Percentiles rank a stretch among this genome's conserved stretches.
Conservation (phyloP, 1,284 basidiomycete species). For the Sporisorium graminicola region DNA sequence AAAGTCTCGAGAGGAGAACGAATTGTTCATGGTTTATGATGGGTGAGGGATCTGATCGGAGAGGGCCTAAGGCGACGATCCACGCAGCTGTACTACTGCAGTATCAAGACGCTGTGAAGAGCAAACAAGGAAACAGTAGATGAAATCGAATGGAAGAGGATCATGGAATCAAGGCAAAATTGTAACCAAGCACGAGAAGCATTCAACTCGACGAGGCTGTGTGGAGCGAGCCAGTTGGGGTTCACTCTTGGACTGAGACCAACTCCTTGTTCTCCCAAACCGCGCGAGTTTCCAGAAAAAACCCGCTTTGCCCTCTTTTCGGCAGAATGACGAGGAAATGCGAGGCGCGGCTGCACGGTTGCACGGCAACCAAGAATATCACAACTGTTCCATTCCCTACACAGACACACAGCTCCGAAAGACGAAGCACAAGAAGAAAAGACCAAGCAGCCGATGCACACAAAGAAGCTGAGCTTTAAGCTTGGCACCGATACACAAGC, state of each 20-base stretch:
- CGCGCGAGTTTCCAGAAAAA: too few relatives aligned
- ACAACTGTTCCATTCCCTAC: too few relatives aligned
- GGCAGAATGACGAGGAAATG: too few relatives aligned
- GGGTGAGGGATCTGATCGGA: neutral
- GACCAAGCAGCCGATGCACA: too few relatives aligned
- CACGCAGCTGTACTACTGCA: neutral
- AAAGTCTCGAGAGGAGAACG: conserved; percentile 23
- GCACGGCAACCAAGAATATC: too few relatives aligned
- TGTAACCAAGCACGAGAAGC: too few relatives aligned
- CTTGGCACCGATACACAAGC: too few relatives aligned
- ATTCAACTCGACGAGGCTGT: neutral
- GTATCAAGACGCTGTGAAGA: neutral
- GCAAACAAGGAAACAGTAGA: neutral
- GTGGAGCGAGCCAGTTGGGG: neutral
- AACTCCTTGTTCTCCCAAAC: neutral
- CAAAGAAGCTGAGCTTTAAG: too few relatives aligned
- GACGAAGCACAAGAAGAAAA: too few relatives aligned
- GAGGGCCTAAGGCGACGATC: neutral
- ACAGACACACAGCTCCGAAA: too few relatives aligned
- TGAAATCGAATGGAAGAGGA: neutral
- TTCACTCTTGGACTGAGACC: neutral
- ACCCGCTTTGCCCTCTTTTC: too few relatives aligned
- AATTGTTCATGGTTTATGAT: conserved; percentile 31
- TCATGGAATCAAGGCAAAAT: neutral
- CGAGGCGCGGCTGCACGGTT: too few relatives aligned